Percentiles rank a stretch among this genome's conserved stretches.
Evolutionary conservation across 305 asterid genomes (phyloP).

Genomic region (Fraxinus nigra): DNA sequence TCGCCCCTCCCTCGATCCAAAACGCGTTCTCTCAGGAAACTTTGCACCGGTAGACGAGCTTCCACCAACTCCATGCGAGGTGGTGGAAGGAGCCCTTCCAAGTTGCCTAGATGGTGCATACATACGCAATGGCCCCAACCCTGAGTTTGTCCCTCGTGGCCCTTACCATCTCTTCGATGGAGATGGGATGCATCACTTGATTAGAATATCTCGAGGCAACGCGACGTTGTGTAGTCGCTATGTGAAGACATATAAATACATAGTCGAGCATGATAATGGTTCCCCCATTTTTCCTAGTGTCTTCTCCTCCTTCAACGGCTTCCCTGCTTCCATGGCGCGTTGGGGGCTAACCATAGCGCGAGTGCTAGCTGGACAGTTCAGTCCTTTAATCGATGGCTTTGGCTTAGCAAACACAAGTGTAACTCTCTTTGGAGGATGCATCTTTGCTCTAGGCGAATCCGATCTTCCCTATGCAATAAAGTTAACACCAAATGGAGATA

Average conservation of each 20-base stretch:
- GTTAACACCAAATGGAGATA: conserved; percentile 43
- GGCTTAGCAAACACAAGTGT: conserved; percentile 62
- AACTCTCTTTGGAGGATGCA: conserved; percentile 41
- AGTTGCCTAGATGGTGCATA: conserved; percentile 52
- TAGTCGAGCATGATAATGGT: conserved; percentile 30
- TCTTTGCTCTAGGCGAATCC: conserved; percentile 47
- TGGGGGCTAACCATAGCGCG: conserved; percentile 30
- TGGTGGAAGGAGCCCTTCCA: conserved; percentile 51
- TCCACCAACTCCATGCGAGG: conserved; percentile 52
- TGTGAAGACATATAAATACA: conserved; percentile 49
- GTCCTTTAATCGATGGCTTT: conserved; percentile 33
- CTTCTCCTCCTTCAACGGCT: conserved; percentile 40
- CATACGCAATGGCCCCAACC: conserved; percentile 68
- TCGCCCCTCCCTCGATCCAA: conserved; percentile 39
- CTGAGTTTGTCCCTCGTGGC: conserved; percentile 55
- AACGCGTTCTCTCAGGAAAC: conserved; percentile 38
- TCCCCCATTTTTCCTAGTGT: conserved; percentile 38
- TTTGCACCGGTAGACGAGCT: conserved; percentile 52
- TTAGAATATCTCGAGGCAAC: conserved; percentile 40
- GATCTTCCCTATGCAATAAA: conserved; percentile 56
- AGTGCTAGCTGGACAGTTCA: conserved; percentile 36
- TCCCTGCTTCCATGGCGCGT: conserved; percentile 27
- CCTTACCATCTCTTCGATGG: conserved; percentile 57
- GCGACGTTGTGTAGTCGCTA: conserved; percentile 56
- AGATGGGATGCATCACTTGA: conserved; percentile 67